Conservation (phyloP, 2,329 filamentous ascomycete species). For the Ceratocystis cacaofunesta region DNA sequence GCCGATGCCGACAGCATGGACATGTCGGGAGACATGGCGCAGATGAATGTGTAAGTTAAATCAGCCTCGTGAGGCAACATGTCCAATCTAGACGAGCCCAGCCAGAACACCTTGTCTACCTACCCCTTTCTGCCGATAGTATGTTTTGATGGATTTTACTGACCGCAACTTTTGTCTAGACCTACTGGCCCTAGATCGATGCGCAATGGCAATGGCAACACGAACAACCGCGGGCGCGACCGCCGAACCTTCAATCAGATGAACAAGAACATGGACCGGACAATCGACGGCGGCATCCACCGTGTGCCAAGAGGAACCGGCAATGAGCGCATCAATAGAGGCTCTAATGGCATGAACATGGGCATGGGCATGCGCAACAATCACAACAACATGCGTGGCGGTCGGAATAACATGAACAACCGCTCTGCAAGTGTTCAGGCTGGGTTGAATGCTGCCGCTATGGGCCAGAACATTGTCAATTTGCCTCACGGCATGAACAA, state of each 20-base stretch:
- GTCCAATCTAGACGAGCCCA: neutral
- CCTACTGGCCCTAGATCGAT: conserved; percentile 92
- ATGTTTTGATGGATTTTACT: neutral
- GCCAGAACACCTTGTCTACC: neutral
- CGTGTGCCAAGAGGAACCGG: conserved; percentile 59
- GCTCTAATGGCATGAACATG: conserved; percentile 12
- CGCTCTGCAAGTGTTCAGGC: conserved; percentile 35
- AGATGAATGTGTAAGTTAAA: conserved; percentile 43
- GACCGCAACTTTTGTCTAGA: conserved; percentile 32
- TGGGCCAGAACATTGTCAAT: conserved; percentile 28
- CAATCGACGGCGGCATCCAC: conserved; percentile 60
- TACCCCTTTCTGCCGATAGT: neutral
- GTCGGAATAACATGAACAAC: conserved; percentile 32
- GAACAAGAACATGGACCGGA: conserved; percentile 68
- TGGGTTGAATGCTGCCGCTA: conserved; percentile 29
- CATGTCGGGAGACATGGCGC: conserved; percentile 21
- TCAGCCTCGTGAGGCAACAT: too few species aligned
- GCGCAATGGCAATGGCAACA: conserved; percentile 46
- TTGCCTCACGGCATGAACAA: conserved; percentile 26
- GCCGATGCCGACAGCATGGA: conserved; percentile 14
- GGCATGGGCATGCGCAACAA: conserved; percentile 20
- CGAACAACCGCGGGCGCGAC: conserved; percentile 46
- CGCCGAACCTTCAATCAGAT: conserved; percentile 69
- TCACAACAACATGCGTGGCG: conserved; percentile 12
- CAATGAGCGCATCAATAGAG: conserved; percentile 58